A percentile compares a stretch with the other conserved stretches of the same genome.
Evolutionary conservation across 805 yeast species (phyloP).

Genomic region (Pichia nakasei): DNA sequence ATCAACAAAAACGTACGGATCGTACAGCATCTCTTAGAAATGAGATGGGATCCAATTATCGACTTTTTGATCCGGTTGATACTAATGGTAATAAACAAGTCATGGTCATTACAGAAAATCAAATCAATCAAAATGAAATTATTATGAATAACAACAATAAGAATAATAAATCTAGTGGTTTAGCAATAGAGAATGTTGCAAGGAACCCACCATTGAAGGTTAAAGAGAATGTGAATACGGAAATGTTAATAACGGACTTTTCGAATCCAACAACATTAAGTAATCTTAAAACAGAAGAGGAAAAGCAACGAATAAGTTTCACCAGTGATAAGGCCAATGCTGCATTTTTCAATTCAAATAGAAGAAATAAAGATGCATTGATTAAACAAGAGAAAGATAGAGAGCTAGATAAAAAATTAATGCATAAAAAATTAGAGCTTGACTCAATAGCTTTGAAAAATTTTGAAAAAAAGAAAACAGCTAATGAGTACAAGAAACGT

Average conservation of each 20-base stretch:
- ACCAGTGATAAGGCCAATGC: slow-evolving; percentile 33
- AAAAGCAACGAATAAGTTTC: slow-evolving; percentile 23
- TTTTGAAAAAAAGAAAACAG: slow-evolving; percentile 2
- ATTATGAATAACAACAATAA: slow-evolving; percentile 16
- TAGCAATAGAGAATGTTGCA: slow-evolving; percentile 1
- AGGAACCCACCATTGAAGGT: neutral
- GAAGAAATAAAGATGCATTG: slow-evolving; percentile 38
- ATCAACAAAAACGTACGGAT: slow-evolving; percentile 48
- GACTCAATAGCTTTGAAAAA: slow-evolving; percentile 3
- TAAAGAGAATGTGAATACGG: neutral
- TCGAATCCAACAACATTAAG: slow-evolving; percentile 7
- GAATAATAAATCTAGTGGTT: slow-evolving; percentile 6
- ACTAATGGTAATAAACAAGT: slow-evolving; percentile 35
- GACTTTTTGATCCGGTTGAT: slow-evolving; percentile 46
- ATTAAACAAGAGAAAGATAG: slow-evolving; percentile 31
- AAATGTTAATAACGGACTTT: slow-evolving; percentile 12
- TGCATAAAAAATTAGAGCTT: slow-evolving; percentile 21
- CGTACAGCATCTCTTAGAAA: slow-evolving; percentile 53
- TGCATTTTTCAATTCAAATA: slow-evolving; percentile 44
- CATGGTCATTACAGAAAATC: slow-evolving; percentile 21
- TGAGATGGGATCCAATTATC: slow-evolving; percentile 60
- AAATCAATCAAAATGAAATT: slow-evolving; percentile 8
- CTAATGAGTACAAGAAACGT: neutral
- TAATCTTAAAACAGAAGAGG: slow-evolving; percentile 9
- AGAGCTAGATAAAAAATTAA: slow-evolving; percentile 31